These are phyloP conservation scores for Pythium graminicola DNA, from an alignment of 352 stramenopile species.

Conservation along the genomic window DNA sequence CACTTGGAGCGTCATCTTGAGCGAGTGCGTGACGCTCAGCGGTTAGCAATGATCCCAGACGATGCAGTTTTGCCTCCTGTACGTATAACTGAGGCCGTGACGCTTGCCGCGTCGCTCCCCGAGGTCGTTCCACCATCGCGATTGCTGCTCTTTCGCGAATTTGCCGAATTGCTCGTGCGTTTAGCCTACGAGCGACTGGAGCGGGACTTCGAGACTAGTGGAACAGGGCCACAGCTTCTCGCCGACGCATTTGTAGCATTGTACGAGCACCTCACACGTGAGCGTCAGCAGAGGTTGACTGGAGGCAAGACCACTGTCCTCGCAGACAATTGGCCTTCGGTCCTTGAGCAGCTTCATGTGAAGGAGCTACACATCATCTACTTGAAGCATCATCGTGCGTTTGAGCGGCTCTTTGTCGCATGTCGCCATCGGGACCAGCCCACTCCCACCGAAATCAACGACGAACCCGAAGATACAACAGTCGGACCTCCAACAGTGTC, in stretches of 20 bases:
- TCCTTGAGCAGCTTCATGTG: slow-evolving; percentile 29
- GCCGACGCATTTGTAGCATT: slow-evolving; percentile 38
- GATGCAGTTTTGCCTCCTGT: neutral
- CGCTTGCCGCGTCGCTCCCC: slow-evolving; percentile 6
- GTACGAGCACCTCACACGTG: slow-evolving; percentile 36
- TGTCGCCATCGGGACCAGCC: slow-evolving; percentile 6
- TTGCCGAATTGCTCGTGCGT: slow-evolving; percentile 60
- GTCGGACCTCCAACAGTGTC: slow-evolving; percentile 1
- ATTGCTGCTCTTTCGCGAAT: slow-evolving; percentile 51
- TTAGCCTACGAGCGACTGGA: slow-evolving; percentile 31
- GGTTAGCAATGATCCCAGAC: slow-evolving; percentile 14
- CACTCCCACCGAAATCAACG: neutral
- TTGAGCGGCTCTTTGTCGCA: slow-evolving; percentile 30
- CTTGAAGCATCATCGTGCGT: slow-evolving; percentile 30
- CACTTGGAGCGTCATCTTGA: slow-evolving; percentile 36
- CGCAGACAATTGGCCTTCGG: slow-evolving; percentile 19
- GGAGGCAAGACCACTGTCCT: neutral
- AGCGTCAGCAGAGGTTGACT: slow-evolving; percentile 21
- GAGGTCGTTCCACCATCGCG: slow-evolving; percentile 19
- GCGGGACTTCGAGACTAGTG: slow-evolving; percentile 3
- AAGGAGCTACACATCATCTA: slow-evolving; percentile 39
- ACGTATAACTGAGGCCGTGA: slow-evolving; percentile 3
- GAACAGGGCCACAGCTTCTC: slow-evolving; percentile 10
- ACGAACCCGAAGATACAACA: neutral
- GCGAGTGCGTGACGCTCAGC: slow-evolving; percentile 33